These are phyloP conservation scores for Tephrocybe sp. DNA, from an alignment of 768 basidiomycete genomes.

Conservation along the genomic window DNA sequence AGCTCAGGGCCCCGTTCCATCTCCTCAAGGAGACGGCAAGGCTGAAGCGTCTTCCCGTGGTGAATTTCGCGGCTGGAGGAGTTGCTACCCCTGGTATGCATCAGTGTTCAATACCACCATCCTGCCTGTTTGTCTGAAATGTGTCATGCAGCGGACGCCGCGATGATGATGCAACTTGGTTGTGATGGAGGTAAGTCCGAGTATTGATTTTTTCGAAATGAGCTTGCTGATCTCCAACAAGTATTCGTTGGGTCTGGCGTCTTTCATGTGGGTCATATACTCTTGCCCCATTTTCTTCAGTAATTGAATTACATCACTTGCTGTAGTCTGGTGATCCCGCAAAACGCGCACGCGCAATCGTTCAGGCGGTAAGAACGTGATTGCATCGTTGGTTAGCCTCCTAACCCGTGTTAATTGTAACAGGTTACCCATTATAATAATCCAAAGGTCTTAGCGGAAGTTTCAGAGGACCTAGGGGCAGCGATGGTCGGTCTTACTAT, in stretches of 20 bases:
- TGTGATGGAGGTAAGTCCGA: conserved; percentile 82
- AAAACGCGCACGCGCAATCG: conserved; percentile 92
- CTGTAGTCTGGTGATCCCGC: conserved; percentile 85
- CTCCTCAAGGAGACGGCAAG: conserved; percentile 95
- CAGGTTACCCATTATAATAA: conserved; percentile 95
- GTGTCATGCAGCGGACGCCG: conserved; percentile 74
- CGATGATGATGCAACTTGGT: conserved; percentile 98
- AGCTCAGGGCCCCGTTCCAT: conserved; percentile 91
- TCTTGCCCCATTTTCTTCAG: background rate
- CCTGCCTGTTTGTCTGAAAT: background rate
- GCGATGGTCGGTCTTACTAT: conserved; percentile 95
- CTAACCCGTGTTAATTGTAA: conserved; percentile 4
- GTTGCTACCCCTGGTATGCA: conserved; percentile 82
- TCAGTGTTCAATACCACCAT: background rate
- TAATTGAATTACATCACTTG: conserved; percentile 1
- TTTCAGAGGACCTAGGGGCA: conserved; percentile 80
- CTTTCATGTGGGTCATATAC: conserved; percentile 68
- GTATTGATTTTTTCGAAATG: conserved; percentile 2
- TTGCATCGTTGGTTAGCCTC: conserved; percentile 4
- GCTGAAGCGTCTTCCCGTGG: conserved; percentile 89
- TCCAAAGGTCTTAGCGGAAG: conserved; percentile 86
- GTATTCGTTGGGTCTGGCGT: conserved; percentile 99
- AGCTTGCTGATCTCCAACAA: conserved; percentile 24
- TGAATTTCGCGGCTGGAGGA: conserved; percentile 96
- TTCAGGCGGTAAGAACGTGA: conserved; percentile 71